Evolutionary conservation across 169 alveolate species (phyloP).

Genomic region (Plasmodium ovale): DNA sequence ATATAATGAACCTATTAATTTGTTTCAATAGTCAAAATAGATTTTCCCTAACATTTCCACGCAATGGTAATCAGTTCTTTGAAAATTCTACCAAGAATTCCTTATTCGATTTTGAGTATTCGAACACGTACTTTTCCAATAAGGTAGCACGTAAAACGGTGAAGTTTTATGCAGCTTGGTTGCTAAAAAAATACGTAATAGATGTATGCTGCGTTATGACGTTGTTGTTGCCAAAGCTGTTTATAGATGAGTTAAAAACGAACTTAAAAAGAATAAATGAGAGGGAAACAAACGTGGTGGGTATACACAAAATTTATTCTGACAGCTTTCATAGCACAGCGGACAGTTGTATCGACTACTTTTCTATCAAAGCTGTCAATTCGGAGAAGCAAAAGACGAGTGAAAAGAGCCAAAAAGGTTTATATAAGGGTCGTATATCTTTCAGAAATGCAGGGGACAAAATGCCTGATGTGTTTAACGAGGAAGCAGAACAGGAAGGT

Average conservation of each 20-base stretch:
- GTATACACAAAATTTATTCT: neutral
- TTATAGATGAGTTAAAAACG: slow-evolving; percentile 73
- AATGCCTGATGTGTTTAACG: neutral
- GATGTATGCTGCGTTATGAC: slow-evolving; percentile 83
- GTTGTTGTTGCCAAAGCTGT: slow-evolving; percentile 81
- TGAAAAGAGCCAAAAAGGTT: neutral
- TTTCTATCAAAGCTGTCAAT: neutral
- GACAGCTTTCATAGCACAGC: neutral
- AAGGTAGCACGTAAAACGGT: slow-evolving; percentile 65
- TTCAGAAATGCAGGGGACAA: neutral
- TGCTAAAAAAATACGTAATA: slow-evolving; percentile 80
- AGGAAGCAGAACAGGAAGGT: neutral
- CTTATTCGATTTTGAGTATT: slow-evolving; percentile 80
- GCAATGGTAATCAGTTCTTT: slow-evolving; percentile 20
- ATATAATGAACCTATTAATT: slow-evolving; percentile 67
- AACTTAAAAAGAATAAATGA: slow-evolving; percentile 22
- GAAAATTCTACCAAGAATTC: slow-evolving; percentile 68
- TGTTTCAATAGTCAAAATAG: slow-evolving; percentile 62
- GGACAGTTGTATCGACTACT: neutral
- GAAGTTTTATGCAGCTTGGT: slow-evolving; percentile 80
- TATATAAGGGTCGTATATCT: neutral
- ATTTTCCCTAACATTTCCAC: slow-evolving; percentile 74
- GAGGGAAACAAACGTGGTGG: neutral
- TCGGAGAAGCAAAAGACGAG: neutral
- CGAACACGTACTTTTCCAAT: slow-evolving; percentile 78